Evolutionary conservation across 2,329 filamentous ascomycete genomes (phyloP).

Genomic region (Paecilomyces sp.): DNA sequence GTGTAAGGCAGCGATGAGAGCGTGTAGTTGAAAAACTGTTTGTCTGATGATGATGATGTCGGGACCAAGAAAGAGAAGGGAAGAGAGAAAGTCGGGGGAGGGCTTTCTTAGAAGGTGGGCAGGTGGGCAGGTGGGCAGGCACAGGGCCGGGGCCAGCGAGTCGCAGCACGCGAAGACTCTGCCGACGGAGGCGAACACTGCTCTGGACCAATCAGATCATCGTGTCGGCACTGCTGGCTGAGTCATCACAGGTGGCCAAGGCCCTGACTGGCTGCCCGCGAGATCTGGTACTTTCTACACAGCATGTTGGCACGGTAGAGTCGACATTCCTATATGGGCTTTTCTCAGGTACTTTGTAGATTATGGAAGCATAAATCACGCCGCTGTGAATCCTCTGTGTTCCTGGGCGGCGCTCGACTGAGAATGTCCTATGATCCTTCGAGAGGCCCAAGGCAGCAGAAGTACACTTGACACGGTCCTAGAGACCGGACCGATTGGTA

Average conservation of each 20-base stretch:
- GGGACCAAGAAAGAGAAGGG: constrained; percentile 15
- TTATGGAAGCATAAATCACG: not conserved
- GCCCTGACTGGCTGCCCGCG: constrained; percentile 4
- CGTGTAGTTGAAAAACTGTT: constrained; percentile 6
- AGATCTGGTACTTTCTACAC: not conserved
- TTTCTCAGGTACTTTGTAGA: not conserved
- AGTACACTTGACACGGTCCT: not conserved
- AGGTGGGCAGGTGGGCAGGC: constrained; percentile 5
- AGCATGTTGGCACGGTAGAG: not conserved
- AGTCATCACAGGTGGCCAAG: constrained; percentile 10
- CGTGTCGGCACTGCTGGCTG: not conserved
- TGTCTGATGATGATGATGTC: constrained; percentile 7
- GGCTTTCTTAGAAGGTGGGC: constrained; percentile 25
- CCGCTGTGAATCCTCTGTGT: not conserved
- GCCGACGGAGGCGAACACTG: not conserved
- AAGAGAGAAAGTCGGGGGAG: constrained; percentile 18
- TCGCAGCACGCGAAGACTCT: not conserved
- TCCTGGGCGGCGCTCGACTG: not conserved
- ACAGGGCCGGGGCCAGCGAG: constrained; percentile 13
- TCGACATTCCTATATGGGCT: not conserved
- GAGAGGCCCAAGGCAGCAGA: not conserved
- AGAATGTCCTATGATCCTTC: not conserved
- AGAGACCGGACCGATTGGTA: no score
- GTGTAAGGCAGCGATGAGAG: constrained; percentile 16
- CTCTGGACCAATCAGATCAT: not conserved